Evolutionary conservation across 2,329 filamentous ascomycete genomes (phyloP).

Genomic region (Bertia moriformis): DNA sequence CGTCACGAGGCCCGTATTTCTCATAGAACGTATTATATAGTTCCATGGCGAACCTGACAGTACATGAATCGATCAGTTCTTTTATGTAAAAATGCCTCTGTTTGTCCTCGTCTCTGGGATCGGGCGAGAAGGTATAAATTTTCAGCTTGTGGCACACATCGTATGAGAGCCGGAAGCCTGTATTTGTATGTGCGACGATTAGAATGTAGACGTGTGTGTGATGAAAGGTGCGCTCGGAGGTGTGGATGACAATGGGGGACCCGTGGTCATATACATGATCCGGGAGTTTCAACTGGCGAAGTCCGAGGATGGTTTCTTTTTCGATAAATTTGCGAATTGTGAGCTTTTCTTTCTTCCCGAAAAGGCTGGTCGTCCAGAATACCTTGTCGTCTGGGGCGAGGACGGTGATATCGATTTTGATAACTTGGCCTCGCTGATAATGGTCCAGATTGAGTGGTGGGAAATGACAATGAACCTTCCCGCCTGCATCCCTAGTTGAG

Average conservation of each 20-base stretch:
- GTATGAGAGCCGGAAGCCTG: not conserved
- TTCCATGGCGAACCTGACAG: too few species aligned
- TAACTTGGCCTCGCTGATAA: constrained; percentile 9
- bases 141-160: too few species aligned
- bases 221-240: not conserved
- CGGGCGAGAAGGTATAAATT: too few species aligned
- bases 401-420: not conserved
- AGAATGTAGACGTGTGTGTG: not conserved
- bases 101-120: too few species aligned
- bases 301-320: not conserved
- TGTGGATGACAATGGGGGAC: constrained; percentile 3
- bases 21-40: too few species aligned
- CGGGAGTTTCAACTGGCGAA: not conserved
- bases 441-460: constrained; percentile 14
- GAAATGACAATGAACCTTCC: too few species aligned
- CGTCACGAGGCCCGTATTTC: too few species aligned
- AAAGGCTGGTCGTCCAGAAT: too few species aligned
- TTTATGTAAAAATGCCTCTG: too few species aligned
- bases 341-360: too few species aligned
- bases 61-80: too few species aligned
- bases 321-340: not conserved
- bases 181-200: not conserved
- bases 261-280: not conserved
- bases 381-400: not conserved
- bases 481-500: too few species aligned